phyloP scores from a whole-genome alignment of 2,329 filamentous ascomycete genomes.

The Arthrobotrys musiformis region DNA sequence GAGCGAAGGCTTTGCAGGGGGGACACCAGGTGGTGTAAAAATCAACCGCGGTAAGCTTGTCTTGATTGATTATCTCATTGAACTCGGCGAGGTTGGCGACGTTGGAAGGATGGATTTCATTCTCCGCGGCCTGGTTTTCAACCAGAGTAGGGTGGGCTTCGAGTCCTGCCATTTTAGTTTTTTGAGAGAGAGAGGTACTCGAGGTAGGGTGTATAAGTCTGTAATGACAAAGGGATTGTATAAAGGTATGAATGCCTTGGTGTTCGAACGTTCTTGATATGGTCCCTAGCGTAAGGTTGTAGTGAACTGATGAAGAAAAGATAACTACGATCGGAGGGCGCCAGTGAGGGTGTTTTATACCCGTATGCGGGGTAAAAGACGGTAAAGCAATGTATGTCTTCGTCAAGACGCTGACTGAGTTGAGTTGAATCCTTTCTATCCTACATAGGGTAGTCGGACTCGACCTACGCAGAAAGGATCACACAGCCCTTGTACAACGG shows the following conservation, averaged over 20 bases:
- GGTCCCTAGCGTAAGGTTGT: background rate
- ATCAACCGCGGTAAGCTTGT: slow-evolving; percentile 69
- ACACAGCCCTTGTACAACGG: background rate
- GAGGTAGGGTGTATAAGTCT: no score
- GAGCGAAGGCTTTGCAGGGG: slow-evolving; percentile 71
- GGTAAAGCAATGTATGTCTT: background rate
- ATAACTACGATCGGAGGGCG: background rate
- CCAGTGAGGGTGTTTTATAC: background rate
- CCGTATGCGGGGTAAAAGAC: background rate
- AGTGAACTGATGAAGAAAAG: background rate
- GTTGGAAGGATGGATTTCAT: background rate
- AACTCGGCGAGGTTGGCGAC: slow-evolving; percentile 63
- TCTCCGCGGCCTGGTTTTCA: no score
- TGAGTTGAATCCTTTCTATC: background rate
- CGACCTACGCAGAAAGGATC: background rate
- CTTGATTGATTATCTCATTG: slow-evolving; percentile 65
- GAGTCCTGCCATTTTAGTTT: background rate
- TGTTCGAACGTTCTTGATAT: no score
- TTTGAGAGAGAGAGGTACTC: no score
- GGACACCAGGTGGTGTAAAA: slow-evolving; percentile 72
- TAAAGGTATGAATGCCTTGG: no score
- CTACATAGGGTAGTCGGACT: background rate
- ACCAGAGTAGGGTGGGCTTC: background rate
- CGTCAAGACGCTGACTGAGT: background rate
- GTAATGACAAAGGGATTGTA: no score